Percentiles rank a stretch among this genome's conserved stretches.
These are phyloP conservation scores for Scalesia atractyloides DNA, from an alignment of 129 eudicot genomes.

Conservation along the genomic window DNA sequence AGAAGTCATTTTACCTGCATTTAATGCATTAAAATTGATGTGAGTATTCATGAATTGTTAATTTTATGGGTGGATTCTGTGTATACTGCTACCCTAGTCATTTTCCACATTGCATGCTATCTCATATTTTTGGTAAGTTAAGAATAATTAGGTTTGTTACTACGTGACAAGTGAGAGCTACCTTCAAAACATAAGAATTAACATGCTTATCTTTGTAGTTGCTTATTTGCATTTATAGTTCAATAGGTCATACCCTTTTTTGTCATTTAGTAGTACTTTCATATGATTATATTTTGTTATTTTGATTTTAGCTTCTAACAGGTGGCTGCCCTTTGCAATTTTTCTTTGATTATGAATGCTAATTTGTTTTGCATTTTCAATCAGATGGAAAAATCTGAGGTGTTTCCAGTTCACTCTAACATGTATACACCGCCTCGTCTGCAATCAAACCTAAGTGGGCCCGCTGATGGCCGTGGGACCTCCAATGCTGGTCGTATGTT, in stretches of 20 bases:
- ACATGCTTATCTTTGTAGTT: not conserved
- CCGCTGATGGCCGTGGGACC: conserved; percentile 50
- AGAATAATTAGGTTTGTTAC: not conserved
- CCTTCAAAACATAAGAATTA: not conserved
- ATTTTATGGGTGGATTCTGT: conserved; percentile 5
- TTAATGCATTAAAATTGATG: not conserved
- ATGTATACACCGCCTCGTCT: conserved; percentile 46
- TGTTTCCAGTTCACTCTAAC: conserved; percentile 52
- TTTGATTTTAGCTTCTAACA: not conserved
- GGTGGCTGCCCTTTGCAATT: not conserved
- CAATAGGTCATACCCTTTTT: not conserved
- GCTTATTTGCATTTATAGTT: not conserved
- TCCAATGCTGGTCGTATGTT: conserved; percentile 39
- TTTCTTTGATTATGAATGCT: conserved; percentile 20
- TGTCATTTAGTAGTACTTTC: not conserved
- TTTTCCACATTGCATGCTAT: no score
- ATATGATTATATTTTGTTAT: not conserved
- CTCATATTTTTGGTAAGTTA: no score
- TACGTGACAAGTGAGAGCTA: not conserved
- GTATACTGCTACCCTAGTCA: not conserved
- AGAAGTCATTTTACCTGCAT: not conserved
- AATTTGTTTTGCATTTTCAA: conserved; percentile 8
- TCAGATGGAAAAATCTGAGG: conserved; percentile 82
- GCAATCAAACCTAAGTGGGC: conserved; percentile 46
- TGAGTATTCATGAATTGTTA: conserved; percentile 3